Percentiles rank a stretch among this genome's conserved stretches.
These are phyloP conservation scores for Acanthamoeba royreba DNA, from an alignment of 208 protist species.

Conservation along the genomic window DNA sequence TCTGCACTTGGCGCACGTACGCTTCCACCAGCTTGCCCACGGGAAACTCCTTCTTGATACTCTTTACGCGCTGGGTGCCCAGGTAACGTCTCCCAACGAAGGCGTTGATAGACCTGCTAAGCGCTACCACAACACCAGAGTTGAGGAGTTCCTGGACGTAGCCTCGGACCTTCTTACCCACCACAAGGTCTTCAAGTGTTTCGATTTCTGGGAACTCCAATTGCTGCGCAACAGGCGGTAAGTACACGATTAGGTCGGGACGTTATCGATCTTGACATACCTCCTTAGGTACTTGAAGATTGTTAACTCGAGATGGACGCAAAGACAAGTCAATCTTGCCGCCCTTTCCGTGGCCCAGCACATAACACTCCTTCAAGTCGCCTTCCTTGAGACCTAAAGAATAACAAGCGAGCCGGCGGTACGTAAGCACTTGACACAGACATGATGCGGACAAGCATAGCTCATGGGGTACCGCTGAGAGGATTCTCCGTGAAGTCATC, in stretches of 20 bases:
- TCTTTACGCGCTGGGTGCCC: background rate
- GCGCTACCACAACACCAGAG: background rate
- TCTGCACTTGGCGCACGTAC: background rate
- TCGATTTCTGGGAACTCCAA: conserved; percentile 30
- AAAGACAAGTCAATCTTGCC: conserved; percentile 38
- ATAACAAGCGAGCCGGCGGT: too few relatives aligned
- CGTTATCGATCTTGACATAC: too few relatives aligned
- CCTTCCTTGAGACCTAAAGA: background rate
- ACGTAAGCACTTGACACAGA: too few relatives aligned
- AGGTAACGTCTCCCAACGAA: background rate
- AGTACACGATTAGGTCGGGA: too few relatives aligned
- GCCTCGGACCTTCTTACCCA: conserved; percentile 15
- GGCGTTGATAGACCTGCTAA: background rate
- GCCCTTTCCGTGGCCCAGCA: background rate
- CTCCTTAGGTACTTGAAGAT: conserved; percentile 11
- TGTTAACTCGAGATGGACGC: conserved; percentile 26
- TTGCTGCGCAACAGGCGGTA: background rate
- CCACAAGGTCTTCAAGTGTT: background rate
- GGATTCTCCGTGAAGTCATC: conserved; percentile 42
- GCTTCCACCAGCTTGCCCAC: background rate
- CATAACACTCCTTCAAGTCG: conserved; percentile 6
- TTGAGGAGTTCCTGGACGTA: background rate
- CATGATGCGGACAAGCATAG: too few relatives aligned
- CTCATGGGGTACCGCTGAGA: background rate
- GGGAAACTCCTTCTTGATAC: background rate